phyloP scores from a whole-genome alignment of 176 grass and related monocot genomes.

The Triticum monococcum region DNA sequence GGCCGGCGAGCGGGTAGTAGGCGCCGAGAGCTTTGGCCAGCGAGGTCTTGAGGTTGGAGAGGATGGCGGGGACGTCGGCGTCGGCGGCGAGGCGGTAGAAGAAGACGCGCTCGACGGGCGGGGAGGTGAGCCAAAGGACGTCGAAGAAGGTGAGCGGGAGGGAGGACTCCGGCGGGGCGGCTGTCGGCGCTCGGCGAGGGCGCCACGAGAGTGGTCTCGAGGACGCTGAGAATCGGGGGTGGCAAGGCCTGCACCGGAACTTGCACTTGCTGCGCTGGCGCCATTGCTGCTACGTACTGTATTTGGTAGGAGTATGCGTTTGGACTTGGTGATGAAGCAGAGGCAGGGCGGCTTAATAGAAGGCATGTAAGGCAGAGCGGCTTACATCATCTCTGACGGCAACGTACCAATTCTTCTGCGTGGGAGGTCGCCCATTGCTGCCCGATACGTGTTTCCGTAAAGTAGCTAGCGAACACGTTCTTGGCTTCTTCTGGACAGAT shows the following conservation, averaged over 20 bases:
- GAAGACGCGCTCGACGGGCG: constrained; percentile 3
- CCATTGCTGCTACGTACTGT: no score
- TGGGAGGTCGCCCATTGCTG: no score
- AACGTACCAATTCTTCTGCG: no score
- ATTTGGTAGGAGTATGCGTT: no score
- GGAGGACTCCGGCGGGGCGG: neutral
- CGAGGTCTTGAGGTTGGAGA: neutral
- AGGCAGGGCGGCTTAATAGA: neutral
- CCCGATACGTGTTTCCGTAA: no score
- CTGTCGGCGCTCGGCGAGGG: neutral
- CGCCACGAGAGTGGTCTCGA: neutral
- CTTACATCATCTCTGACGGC: neutral
- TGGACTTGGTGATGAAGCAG: neutral
- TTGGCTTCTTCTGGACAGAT: no score
- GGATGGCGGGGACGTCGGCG: neutral
- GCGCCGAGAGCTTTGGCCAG: neutral
- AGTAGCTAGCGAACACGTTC: no score
- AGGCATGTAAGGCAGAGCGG: neutral
- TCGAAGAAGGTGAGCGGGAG: constrained; percentile 18
- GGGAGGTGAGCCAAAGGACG: neutral
- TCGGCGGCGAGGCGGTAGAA: neutral
- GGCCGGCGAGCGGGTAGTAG: constrained; percentile 3
- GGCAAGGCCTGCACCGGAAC: neutral
- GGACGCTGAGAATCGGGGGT: neutral
- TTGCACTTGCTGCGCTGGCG: neutral